Conservation (phyloP, 345 rosid species). For the Fremontodendron californicum region DNA sequence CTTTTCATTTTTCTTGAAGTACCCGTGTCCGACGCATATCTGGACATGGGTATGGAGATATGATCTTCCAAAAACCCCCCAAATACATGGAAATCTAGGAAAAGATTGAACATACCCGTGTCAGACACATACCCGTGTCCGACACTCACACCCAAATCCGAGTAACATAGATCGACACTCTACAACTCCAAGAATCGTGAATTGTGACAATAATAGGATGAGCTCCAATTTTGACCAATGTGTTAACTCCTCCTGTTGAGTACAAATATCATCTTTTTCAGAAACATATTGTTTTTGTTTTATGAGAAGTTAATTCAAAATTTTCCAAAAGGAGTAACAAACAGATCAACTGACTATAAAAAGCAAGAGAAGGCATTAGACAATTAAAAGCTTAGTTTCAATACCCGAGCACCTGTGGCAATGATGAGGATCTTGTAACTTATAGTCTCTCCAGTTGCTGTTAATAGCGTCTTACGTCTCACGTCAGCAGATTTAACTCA, state of each 20-base stretch:
- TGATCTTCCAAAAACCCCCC: too few species aligned
- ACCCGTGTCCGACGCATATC: too few species aligned
- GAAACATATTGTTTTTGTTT: neutral
- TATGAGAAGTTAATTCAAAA: neutral
- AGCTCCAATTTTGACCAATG: neutral
- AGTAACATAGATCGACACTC: neutral
- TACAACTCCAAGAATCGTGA: neutral
- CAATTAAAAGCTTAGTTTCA: conserved; percentile 34
- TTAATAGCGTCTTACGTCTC: conserved; percentile 78
- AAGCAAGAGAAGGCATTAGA: neutral
- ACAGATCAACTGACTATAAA: neutral
- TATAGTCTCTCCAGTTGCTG: conserved; percentile 91
- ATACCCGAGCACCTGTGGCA: conserved; percentile 99
- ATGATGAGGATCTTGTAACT: conserved; percentile 81
- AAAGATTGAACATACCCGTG: too few species aligned
- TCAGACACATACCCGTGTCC: too few species aligned
- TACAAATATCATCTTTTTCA: neutral
- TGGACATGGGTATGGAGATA: too few species aligned
- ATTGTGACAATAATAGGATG: neutral
- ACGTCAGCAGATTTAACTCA: conserved; percentile 87
- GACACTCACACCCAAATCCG: too few species aligned
- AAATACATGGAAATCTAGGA: too few species aligned
- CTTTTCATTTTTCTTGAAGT: too few species aligned
- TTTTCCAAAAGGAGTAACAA: neutral
- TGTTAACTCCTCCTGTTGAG: neutral